Conservation (phyloP, 441 rosid species). For the Euphorbia corollata region DNA sequence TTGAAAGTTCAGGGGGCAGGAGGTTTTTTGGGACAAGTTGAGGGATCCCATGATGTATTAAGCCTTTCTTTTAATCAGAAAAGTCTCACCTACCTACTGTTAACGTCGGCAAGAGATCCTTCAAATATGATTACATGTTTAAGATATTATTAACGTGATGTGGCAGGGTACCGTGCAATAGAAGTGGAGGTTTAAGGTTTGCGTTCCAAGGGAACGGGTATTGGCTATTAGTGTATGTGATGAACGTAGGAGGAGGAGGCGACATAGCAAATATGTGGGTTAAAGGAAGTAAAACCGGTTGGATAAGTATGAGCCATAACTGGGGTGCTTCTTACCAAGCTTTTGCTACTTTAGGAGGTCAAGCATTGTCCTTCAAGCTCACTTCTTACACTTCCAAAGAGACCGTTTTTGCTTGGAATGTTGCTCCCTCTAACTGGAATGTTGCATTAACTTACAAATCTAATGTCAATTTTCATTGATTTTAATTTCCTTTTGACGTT, state of each 20-base stretch:
- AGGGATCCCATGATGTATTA: too few relatives aligned
- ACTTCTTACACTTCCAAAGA: conserved; percentile 53
- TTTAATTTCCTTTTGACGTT: neutral
- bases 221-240: conserved; percentile 72
- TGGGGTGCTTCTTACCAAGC: conserved; percentile 95
- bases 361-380: conserved; percentile 71
- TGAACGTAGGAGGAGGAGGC: conserved; percentile 78
- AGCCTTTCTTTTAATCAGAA: too few relatives aligned
- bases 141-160: neutral
- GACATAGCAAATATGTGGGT: conserved; percentile 74
- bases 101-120: too few relatives aligned
- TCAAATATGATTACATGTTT: too few relatives aligned
- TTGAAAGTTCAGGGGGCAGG: too few relatives aligned
- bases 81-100: too few relatives aligned
- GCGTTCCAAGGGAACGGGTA: conserved; percentile 71
- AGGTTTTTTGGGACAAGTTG: too few relatives aligned
- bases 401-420: conserved; percentile 53
- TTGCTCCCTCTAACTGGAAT: conserved; percentile 60
- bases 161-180: conserved; percentile 54
- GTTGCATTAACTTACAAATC: conserved; percentile 46
- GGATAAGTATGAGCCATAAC: conserved; percentile 86
- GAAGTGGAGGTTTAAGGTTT: conserved; percentile 54
- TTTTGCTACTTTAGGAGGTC: conserved; percentile 58
- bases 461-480: conserved; percentile 53
- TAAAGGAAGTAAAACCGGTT: conserved; percentile 66